Base-by-base conservation (phyloP, 225 moss, liverwort and hornwort species). In the Sphagnum tenellum region DNA sequence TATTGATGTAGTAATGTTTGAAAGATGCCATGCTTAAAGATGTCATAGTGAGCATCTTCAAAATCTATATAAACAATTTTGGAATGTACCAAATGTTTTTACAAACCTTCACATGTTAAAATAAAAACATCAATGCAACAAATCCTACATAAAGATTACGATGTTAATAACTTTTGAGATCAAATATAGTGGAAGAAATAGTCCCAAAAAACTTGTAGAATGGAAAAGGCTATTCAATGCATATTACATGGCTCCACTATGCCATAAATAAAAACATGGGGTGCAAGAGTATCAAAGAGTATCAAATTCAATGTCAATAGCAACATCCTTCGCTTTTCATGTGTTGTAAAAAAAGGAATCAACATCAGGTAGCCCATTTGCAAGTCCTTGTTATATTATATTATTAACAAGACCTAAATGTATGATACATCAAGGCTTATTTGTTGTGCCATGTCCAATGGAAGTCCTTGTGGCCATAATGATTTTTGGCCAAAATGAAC, bases 271-370 rank as follows among this genome's bases (percentile, higher is more conserved):
- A 91, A 75, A n/a, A 94, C 85, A 4, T 80, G 69, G 1, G 94
- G 94, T 2, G 94, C 94, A 60, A 71, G 78, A 5, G 76, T 70
- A 72, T 94, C 94, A 57, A 94, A 94, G n/a, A n/a, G n/a, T n/a
- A n/a, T n/a, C n/a, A n/a, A n/a, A n/a, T 48, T 79, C 67, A 66
- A 94, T 79, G 67, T 78, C 67, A 60, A 94, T 79, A 4, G 78
- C 70, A 49, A 74, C 83, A 46, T 75, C 71, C 46, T 88, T 87
- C 9, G 91, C 69, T 64, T 82, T 73, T 0, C 94, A 73, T 6
- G 94, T 94, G 75, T 86, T 88, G 69, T 89, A 94, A 65, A 94
- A 94, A 65, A 94, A 76, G 54, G 91, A 94, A 74, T 94, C 94
- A n/a, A 94, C 89, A 63, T 94, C 94, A 8, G 94, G 94, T 46